These are phyloP conservation scores for Dendrobium chrysotoxum DNA, from an alignment of 106 monocot species.

Conservation along the genomic window DNA sequence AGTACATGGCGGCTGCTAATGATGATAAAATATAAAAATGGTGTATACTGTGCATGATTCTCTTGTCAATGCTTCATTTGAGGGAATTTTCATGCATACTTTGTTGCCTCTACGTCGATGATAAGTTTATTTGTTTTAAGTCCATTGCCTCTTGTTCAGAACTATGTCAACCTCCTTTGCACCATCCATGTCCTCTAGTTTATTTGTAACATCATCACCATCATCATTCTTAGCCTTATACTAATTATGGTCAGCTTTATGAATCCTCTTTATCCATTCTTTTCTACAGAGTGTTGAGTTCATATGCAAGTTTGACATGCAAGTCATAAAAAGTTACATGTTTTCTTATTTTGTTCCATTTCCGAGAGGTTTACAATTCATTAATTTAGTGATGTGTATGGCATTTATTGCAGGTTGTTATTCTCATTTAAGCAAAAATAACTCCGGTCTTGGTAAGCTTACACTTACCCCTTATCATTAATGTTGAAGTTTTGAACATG, in stretches of 20 bases:
- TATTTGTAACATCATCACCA: background rate
- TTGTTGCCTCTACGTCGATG: no score
- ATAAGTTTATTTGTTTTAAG: background rate
- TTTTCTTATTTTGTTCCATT: background rate
- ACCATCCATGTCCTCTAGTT: background rate
- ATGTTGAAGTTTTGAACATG: background rate
- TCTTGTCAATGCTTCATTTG: no score
- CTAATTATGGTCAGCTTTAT: background rate
- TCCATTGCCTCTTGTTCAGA: background rate
- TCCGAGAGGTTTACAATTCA: background rate
- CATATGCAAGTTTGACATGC: background rate
- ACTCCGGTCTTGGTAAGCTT: constrained; percentile 20
- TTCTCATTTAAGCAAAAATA: constrained; percentile 27
- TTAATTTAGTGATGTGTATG: background rate
- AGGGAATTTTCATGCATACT: no score
- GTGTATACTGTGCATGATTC: no score
- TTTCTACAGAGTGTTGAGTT: background rate
- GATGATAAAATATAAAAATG: background rate
- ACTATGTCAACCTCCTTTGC: background rate
- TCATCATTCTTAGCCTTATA: background rate
- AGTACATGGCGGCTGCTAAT: no score
- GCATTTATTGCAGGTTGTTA: constrained; percentile 46
- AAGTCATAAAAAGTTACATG: background rate
- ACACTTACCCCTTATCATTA: background rate
- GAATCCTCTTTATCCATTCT: background rate